Base-by-base conservation (phyloP, 2,329 filamentous ascomycete genomes). In the Moelleriella libera region DNA sequence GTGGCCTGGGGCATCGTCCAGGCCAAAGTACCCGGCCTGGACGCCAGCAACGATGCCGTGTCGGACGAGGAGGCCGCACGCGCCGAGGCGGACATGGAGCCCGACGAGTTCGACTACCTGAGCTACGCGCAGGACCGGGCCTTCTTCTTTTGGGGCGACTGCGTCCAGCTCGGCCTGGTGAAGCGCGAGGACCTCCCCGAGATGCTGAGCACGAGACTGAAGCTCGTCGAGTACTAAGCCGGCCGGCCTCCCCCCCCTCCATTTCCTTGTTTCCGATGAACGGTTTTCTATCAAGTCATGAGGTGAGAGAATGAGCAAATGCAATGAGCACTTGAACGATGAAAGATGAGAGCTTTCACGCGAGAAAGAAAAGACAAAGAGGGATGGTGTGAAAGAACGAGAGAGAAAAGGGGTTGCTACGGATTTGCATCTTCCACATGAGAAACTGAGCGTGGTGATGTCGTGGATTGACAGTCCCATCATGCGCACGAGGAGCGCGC, bases 1-100 rank as follows among this genome's bases (percentile, higher is more conserved):
- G 79, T 94, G 29, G 86, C 88, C 1, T 98, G 92, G 92, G 92
- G 92, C 29, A 87, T 97, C 51, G 85, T 98, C 46, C 92, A 98
- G 66, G 90, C 92, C 44, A 89, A 92, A 61, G 74, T 94, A 1
- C 81, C 86, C 0, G 86, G 82, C 0, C 71, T 90, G 60, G 78
- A 83, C 14, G 51, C 49, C 39, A 51, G 51, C 46, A 52, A 53
- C 12, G 66, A 68, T 12, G 69, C 70, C 37, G 66, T 64, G 11
- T 56, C 54, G 1, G 59, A 54, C 8, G 61, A 63, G 31, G 59
- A 57, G 30, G 57, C 57, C 4, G 59, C 66, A 43, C 61, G 57
- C 50, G 58, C 60, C 3, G 74, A 72, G 44, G 68, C 69, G 11
- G 71, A 75, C 45, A 74, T 74, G 21, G 76, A 74, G 30, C 78